Conservation (phyloP, 2,329 filamentous ascomycete genomes). For the Metarhizium robertsii region DNA sequence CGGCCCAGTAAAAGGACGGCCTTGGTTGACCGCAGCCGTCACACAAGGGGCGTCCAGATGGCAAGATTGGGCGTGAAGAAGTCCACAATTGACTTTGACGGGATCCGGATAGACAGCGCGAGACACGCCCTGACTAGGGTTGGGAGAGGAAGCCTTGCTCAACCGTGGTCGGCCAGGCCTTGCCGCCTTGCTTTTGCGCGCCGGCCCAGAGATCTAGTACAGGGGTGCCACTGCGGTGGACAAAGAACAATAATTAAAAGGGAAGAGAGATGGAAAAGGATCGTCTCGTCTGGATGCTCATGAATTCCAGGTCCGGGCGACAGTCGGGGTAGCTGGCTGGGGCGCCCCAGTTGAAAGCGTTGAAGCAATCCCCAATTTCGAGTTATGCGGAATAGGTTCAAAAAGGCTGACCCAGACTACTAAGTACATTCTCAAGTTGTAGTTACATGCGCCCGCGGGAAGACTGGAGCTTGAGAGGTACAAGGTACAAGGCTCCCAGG, state of each 20-base stretch:
- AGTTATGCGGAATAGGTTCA: background rate
- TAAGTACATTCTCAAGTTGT: no score
- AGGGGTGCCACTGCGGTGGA: background rate
- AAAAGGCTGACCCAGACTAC: background rate
- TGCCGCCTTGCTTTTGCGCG: constrained; percentile 5
- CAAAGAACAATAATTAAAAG: background rate
- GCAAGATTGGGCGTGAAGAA: constrained; percentile 3
- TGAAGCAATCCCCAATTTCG: constrained; percentile 4
- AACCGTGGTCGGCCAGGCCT: constrained; percentile 1
- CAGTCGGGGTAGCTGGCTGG: constrained; percentile 2
- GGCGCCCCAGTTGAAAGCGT: constrained; percentile 2
- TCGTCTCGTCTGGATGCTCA: background rate
- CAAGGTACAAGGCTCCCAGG: no score
- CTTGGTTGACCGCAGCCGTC: constrained; percentile 1
- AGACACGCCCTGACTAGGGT: constrained; percentile 9
- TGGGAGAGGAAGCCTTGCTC: constrained; percentile 1
- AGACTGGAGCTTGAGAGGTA: no score
- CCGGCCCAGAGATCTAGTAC: background rate
- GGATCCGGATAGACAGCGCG: constrained; percentile 9
- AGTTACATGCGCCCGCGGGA: no score
- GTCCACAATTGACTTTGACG: constrained; percentile 2
- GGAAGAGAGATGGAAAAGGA: background rate
- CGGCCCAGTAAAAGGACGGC: constrained; percentile 1
- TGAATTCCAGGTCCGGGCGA: background rate
- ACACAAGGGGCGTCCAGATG: constrained; percentile 6